phyloP scores from a whole-genome alignment of 352 stramenopile genomes.

The Nothophytophthora sp. region DNA sequence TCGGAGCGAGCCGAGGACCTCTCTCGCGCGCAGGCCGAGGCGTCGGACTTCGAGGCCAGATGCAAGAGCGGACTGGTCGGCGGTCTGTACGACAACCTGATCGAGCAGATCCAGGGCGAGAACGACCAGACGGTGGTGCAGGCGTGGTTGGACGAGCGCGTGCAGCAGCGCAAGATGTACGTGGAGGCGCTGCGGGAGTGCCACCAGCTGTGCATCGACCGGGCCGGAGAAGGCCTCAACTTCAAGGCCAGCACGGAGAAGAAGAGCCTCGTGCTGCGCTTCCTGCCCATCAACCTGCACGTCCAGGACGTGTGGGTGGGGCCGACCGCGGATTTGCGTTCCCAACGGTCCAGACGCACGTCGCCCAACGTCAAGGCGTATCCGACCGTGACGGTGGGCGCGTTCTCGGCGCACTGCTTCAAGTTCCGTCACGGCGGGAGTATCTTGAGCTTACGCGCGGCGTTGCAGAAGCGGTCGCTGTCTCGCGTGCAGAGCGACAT shows the following conservation, averaged over 20 bases:
- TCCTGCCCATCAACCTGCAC: constrained; percentile 83
- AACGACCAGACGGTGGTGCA: constrained; percentile 75
- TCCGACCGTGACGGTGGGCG: constrained; percentile 72
- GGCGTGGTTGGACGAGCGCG: constrained; percentile 72
- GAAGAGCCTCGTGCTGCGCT: constrained; percentile 71
- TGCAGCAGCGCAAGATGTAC: constrained; percentile 68
- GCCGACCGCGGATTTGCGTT: constrained; percentile 61
- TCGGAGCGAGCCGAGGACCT: constrained; percentile 60
- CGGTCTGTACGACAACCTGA: constrained; percentile 80
- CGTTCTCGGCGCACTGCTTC: constrained; percentile 80
- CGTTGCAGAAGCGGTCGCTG: constrained; percentile 57
- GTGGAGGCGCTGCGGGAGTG: constrained; percentile 70
- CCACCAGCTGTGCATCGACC: constrained; percentile 65
- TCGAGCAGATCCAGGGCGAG: constrained; percentile 84
- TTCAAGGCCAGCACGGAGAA: constrained; percentile 87
- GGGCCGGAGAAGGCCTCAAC: constrained; percentile 68
- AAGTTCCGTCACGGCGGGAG: constrained; percentile 79
- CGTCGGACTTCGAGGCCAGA: constrained; percentile 59
- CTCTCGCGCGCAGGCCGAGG: constrained; percentile 45
- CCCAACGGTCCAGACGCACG: constrained; percentile 61
- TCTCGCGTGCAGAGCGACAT: constrained; percentile 50
- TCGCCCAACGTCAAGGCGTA: constrained; percentile 66
- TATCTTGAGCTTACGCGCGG: constrained; percentile 67
- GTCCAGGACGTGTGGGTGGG: constrained; percentile 88
- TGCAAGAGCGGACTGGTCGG: constrained; percentile 62